Percentiles rank a stretch among this genome's conserved stretches.
Conservation (phyloP, 352 stramenopile species). For the Globisporangium camurandrum region DNA sequence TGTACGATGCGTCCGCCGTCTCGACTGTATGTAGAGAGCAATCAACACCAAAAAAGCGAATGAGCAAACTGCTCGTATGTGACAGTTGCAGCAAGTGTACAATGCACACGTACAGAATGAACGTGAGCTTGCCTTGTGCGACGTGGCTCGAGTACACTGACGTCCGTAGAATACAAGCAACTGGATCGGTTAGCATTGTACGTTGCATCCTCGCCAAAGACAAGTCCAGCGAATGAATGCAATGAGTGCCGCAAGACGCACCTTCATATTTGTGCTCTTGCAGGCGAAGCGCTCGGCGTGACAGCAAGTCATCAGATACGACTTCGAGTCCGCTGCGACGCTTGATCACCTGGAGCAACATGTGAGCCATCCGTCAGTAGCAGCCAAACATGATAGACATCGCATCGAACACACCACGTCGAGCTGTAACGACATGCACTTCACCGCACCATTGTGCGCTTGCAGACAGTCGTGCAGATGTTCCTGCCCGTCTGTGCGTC, state of each 20-base stretch:
- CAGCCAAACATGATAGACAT: not conserved
- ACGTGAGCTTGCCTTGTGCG: constrained; percentile 47
- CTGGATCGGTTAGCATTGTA: not conserved
- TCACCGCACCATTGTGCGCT: constrained; percentile 26
- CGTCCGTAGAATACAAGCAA: not conserved
- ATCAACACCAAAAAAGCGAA: not conserved
- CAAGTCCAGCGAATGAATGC: not conserved
- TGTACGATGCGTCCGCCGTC: constrained; percentile 39
- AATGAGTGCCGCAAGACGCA: not conserved
- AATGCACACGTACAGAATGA: constrained; percentile 38
- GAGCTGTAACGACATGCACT: no score
- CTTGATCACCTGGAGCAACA: constrained; percentile 36
- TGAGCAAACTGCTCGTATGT: not conserved
- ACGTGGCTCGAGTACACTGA: constrained; percentile 62
- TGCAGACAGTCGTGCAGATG: constrained; percentile 28
- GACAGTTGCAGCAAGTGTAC: not conserved
- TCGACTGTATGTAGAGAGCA: constrained; percentile 29
- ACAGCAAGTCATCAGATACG: constrained; percentile 34
- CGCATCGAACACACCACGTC: not conserved
- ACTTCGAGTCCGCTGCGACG: constrained; percentile 48
- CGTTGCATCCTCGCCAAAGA: not conserved
- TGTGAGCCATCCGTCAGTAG: no score
- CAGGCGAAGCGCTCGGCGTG: constrained; percentile 48
- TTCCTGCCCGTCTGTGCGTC: constrained; percentile 44
- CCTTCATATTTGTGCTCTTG: constrained; percentile 38